Conservation (phyloP, 331 rosid species). For the Quercus lobata region DNA sequence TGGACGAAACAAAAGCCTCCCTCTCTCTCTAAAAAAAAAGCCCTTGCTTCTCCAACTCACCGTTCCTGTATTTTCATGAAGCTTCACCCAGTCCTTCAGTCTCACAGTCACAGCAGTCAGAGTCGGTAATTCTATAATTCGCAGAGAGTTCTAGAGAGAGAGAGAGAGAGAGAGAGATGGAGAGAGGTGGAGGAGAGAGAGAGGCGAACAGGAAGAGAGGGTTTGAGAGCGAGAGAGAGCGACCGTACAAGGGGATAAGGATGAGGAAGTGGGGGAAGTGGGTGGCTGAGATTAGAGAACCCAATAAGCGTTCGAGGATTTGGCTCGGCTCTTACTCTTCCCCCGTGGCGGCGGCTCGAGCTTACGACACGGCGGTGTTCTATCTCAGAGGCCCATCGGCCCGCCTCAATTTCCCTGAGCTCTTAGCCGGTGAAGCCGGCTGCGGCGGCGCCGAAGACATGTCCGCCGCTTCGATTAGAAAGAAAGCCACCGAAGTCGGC, state of each 20-base stretch:
- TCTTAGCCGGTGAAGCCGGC: slow-evolving; percentile 33
- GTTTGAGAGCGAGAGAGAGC: slow-evolving; percentile 39
- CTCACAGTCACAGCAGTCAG: neutral
- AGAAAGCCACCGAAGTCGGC: slow-evolving; percentile 92
- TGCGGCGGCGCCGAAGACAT: slow-evolving; percentile 30
- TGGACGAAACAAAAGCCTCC: neutral
- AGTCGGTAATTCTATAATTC: no score
- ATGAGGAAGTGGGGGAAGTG: slow-evolving; percentile 99
- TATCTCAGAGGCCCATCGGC: slow-evolving; percentile 88
- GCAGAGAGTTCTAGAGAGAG: slow-evolving; percentile 4
- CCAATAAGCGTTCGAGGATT: slow-evolving; percentile 92
- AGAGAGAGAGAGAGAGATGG: slow-evolving; percentile 14
- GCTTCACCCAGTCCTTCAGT: slow-evolving; percentile 23
- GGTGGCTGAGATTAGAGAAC: slow-evolving; percentile 99
- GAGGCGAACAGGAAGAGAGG: slow-evolving; percentile 35
- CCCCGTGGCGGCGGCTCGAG: slow-evolving; percentile 91
- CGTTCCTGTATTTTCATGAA: slow-evolving; percentile 11
- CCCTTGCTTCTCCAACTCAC: neutral
- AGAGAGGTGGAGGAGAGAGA: slow-evolving; percentile 8
- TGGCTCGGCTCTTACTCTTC: slow-evolving; percentile 99
- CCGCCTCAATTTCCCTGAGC: slow-evolving; percentile 88
- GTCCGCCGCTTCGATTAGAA: slow-evolving; percentile 89
- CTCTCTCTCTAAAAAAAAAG: neutral
- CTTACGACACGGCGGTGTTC: slow-evolving; percentile 95
- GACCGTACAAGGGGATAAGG: slow-evolving; percentile 93